Percentiles rank a stretch among this genome's conserved stretches.
phyloP scores from a whole-genome alignment of 1,284 basidiomycete genomes.

The Trichosporon coremiiforme region DNA sequence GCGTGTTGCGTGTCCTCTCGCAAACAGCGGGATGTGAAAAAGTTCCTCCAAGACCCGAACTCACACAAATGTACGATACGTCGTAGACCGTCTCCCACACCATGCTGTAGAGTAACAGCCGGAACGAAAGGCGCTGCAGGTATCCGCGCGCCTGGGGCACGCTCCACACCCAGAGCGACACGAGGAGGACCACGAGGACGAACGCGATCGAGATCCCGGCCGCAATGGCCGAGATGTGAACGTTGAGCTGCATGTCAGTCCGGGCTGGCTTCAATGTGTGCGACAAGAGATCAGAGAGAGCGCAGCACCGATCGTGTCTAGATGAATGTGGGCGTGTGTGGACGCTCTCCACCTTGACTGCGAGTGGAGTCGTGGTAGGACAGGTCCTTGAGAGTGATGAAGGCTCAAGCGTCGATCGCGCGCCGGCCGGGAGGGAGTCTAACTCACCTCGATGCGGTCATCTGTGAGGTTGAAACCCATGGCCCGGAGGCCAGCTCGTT shows the following conservation, averaged over 20 bases:
- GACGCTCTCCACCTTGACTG: background rate
- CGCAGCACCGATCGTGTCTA: background rate
- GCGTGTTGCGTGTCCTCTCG: no score
- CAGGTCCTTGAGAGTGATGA: background rate
- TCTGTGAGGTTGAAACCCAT: constrained; percentile 38
- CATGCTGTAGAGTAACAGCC: constrained; percentile 43
- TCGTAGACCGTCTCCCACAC: constrained; percentile 44
- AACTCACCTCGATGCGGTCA: constrained; percentile 64
- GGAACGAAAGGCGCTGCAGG: constrained; percentile 44
- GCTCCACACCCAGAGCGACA: constrained; percentile 29
- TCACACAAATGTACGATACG: constrained; percentile 37
- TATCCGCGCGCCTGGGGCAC: constrained; percentile 32
- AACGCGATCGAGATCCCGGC: constrained; percentile 30
- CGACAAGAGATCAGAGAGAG: no score
- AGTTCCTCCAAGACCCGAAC: constrained; percentile 7
- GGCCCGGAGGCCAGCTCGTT: constrained; percentile 24
- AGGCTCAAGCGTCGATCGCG: background rate
- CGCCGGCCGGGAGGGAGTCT: no score
- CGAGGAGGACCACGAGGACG: constrained; percentile 27
- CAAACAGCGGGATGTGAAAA: background rate
- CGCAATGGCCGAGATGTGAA: constrained; percentile 29
- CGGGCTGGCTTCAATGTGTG: background rate
- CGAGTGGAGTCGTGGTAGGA: background rate
- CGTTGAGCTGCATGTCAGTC: constrained; percentile 27
- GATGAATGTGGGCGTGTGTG: background rate